These are phyloP conservation scores for Huntiella decipiens DNA, from an alignment of 2,329 filamentous ascomycete species.

Conservation along the genomic window DNA sequence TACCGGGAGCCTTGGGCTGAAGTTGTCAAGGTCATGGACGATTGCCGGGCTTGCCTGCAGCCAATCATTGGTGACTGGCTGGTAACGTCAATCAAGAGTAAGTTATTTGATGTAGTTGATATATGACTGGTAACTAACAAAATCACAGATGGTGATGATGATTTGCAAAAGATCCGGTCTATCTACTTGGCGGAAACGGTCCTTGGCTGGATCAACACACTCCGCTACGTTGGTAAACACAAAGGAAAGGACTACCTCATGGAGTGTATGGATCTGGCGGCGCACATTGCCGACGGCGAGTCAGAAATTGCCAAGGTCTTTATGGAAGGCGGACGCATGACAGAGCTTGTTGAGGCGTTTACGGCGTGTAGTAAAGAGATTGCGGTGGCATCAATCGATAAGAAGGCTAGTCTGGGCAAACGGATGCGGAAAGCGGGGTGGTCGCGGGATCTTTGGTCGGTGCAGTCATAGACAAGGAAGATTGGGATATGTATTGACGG, in stretches of 20 bases:
- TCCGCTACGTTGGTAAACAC: constrained; percentile 60
- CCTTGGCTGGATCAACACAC: constrained; percentile 61
- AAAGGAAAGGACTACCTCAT: constrained; percentile 60
- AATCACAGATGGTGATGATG: constrained; percentile 34
- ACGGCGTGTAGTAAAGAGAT: constrained; percentile 60
- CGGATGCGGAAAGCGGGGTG: constrained; percentile 43
- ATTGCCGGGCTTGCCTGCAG: constrained; percentile 35
- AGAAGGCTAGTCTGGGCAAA: constrained; percentile 29
- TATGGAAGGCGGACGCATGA: constrained; percentile 45
- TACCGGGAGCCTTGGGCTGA: constrained; percentile 33
- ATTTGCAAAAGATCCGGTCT: constrained; percentile 47
- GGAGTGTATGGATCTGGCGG: constrained; percentile 72
- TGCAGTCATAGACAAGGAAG: constrained; percentile 22
- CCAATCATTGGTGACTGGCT: constrained; percentile 50
- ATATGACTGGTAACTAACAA: background rate
- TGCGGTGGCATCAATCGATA: constrained; percentile 35
- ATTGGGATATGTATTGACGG: background rate
- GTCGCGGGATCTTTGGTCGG: constrained; percentile 43
- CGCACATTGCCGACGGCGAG: constrained; percentile 50
- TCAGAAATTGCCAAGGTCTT: constrained; percentile 49
- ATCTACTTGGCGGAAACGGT: constrained; percentile 73
- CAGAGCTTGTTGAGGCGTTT: constrained; percentile 57
- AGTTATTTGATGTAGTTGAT: constrained; percentile 13
- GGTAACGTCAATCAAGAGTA: constrained; percentile 34
- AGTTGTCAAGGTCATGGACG: constrained; percentile 34